Percentiles rank a stretch among this genome's conserved stretches.
These are phyloP conservation scores for Ascochyta koolunga DNA, from an alignment of 2,329 filamentous ascomycete genomes.

Conservation along the genomic window DNA sequence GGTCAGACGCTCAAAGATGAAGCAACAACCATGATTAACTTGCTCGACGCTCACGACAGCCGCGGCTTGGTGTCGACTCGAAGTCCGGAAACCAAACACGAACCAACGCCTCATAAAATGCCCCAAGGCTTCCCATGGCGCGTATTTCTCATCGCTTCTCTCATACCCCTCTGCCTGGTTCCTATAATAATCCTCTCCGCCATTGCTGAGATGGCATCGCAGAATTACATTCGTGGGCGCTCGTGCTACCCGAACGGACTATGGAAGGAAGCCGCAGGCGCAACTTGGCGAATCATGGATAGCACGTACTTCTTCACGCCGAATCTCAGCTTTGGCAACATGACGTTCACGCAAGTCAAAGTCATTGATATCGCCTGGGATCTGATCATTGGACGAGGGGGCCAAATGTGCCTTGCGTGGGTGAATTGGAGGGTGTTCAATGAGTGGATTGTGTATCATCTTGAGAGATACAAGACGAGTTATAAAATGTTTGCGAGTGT, in stretches of 20 bases:
- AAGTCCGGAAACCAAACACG: background rate
- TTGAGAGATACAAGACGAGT: conserved; percentile 41
- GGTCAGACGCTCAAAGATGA: background rate
- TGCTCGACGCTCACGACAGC: background rate
- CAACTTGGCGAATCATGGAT: conserved; percentile 46
- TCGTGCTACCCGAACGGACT: conserved; percentile 42
- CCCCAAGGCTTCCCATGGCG: conserved; percentile 32
- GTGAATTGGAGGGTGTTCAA: conserved; percentile 49
- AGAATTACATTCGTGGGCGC: conserved; percentile 33
- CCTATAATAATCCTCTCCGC: conserved; percentile 36
- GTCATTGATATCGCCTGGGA: conserved; percentile 49
- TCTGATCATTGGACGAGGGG: conserved; percentile 45
- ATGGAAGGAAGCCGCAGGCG: conserved; percentile 34
- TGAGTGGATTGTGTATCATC: conserved; percentile 44
- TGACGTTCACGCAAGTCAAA: conserved; percentile 46
- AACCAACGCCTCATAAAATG: conserved; percentile 14
- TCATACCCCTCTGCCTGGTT: conserved; percentile 30
- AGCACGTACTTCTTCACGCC: conserved; percentile 44
- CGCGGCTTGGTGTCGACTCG: background rate
- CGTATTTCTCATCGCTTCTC: conserved; percentile 21
- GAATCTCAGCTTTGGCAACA: conserved; percentile 38
- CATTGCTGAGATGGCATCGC: conserved; percentile 36
- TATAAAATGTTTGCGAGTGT: conserved; percentile 39
- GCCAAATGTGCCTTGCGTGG: conserved; percentile 40
- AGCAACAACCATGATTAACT: background rate